Conservation (phyloP, 139 green algal genomes). For the Chlorella sorokiniana region DNA sequence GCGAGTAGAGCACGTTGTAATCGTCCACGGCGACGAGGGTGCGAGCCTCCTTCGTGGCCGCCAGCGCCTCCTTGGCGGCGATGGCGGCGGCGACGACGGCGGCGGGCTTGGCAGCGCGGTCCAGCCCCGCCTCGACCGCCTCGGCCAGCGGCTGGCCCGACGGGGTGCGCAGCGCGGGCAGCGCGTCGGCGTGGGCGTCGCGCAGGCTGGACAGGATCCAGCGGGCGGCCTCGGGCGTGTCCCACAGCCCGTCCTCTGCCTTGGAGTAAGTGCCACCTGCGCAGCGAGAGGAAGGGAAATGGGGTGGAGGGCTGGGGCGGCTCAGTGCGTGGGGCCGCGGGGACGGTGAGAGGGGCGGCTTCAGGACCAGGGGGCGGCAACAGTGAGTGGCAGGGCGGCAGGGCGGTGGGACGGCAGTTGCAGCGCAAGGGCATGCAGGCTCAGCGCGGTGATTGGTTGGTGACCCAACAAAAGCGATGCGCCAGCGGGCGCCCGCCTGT, state of each 20-base stretch:
- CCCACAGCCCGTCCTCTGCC: constrained; percentile 49
- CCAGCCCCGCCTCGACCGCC: constrained; percentile 43
- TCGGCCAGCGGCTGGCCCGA: constrained; percentile 22
- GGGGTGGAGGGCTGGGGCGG: neutral
- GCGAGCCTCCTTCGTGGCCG: constrained; percentile 13
- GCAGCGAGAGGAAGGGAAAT: no score
- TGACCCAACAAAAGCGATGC: no score
- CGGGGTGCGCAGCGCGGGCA: constrained; percentile 16
- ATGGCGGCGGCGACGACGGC: constrained; percentile 34
- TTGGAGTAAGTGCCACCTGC: constrained; percentile 5
- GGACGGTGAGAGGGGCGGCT: neutral
- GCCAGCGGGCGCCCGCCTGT: neutral
- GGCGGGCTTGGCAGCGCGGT: constrained; percentile 1
- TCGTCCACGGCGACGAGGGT: constrained; percentile 71
- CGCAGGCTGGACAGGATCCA: constrained; percentile 50
- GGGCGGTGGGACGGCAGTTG: no score
- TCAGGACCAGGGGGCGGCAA: neutral
- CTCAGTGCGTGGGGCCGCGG: neutral
- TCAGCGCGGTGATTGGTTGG: no score
- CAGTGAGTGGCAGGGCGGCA: no score
- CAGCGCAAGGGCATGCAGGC: no score
- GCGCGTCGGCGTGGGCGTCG: constrained; percentile 46
- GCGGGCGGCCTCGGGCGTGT: constrained; percentile 69
- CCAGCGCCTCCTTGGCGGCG: constrained; percentile 14
- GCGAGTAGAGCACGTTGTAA: constrained; percentile 70